Conservation (phyloP, 495 filamentous ascomycete genomes). For the Aspergillus conjunctus region DNA sequence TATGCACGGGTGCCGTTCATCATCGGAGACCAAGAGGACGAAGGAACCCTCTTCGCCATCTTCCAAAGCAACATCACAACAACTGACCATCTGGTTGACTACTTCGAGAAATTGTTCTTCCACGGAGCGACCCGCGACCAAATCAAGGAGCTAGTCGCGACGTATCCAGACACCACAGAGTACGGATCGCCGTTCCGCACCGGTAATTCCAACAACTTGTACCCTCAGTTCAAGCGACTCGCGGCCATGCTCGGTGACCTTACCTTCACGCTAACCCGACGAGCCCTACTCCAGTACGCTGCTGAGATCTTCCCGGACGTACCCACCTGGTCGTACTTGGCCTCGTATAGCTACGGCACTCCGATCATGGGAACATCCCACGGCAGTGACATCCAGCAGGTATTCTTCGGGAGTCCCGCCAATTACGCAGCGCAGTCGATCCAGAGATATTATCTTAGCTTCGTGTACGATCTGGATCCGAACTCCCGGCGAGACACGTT, state of each 20-base stretch:
- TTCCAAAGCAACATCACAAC: conserved; percentile 66
- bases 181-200: conserved; percentile 69
- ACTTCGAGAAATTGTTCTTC: conserved; percentile 60
- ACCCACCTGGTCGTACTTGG: conserved; percentile 70
- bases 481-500: conserved; percentile 48
- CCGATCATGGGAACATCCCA: conserved; percentile 76
- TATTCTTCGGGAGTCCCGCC: conserved; percentile 62
- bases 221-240: conserved; percentile 74
- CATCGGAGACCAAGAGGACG: conserved; percentile 61
- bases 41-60: conserved; percentile 64
- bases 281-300: conserved; percentile 53
- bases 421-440: conserved; percentile 62
- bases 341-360: conserved; percentile 66
- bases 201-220: conserved; percentile 61
- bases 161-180: conserved; percentile 53
- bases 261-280: conserved; percentile 65
- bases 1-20: conserved; percentile 64
- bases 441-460: conserved; percentile 65
- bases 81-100: conserved; percentile 57
- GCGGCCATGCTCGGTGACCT: conserved; percentile 75
- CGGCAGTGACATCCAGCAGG: conserved; percentile 64
- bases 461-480: conserved; percentile 65
- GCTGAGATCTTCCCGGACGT: conserved; percentile 52
- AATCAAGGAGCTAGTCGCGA: conserved; percentile 55
- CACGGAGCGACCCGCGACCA: conserved; percentile 43